Evolutionary conservation across 306 rosid genomes (phyloP).

Genomic region (Trifolium dubium): DNA sequence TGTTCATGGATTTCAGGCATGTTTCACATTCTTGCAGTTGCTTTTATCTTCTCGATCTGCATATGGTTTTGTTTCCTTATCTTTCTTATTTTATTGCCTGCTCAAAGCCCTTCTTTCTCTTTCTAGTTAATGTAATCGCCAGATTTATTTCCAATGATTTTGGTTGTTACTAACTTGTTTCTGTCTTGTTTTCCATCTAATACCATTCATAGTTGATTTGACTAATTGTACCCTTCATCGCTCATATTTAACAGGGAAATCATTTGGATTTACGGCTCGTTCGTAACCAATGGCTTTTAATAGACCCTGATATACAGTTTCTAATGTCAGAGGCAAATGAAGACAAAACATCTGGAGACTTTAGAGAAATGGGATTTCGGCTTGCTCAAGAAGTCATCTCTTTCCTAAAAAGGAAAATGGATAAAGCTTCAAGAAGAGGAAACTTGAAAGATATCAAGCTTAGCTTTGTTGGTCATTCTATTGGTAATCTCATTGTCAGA

Average conservation of each 20-base stretch:
- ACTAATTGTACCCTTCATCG: conserved; percentile 17
- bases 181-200: background rate
- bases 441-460: conserved; percentile 66
- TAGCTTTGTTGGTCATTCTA: conserved; percentile 97
- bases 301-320: conserved; percentile 89
- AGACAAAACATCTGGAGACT: conserved; percentile 88
- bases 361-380: conserved; percentile 95
- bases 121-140: background rate
- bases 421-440: conserved; percentile 73
- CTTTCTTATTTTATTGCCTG: background rate
- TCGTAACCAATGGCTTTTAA: conserved; percentile 94
- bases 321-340: conserved; percentile 93
- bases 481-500: conserved; percentile 89
- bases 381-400: conserved; percentile 87
- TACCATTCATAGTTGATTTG: conserved; percentile 13
- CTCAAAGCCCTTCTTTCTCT: background rate
- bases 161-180: background rate
- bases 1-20: conserved; percentile 99
- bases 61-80: conserved; percentile 10
- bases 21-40: conserved; percentile 45
- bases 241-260: conserved; percentile 74
- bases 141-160: background rate
- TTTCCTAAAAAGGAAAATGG: conserved; percentile 84
- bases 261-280: conserved; percentile 95
- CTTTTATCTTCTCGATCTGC: conserved; percentile 33